phyloP scores from a whole-genome alignment of 78 protist genomes.

The Neovahlkampfia damariscottae region DNA sequence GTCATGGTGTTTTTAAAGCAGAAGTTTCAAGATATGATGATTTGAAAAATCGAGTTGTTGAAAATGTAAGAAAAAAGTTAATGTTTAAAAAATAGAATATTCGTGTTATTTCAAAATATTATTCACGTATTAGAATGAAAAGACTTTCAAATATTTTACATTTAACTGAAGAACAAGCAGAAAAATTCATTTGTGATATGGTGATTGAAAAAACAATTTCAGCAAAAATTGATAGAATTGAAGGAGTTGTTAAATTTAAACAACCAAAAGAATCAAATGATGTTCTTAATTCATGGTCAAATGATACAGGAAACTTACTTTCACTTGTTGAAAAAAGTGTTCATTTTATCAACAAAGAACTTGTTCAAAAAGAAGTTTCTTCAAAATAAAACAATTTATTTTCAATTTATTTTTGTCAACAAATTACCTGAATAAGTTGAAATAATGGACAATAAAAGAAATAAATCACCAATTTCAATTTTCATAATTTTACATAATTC shows the following conservation, averaged over 20 bases:
- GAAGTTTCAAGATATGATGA: not conserved
- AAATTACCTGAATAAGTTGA: no score
- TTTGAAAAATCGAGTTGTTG: conserved; percentile 1
- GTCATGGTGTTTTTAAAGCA: not conserved
- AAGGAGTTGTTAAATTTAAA: not conserved
- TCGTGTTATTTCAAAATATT: conserved; percentile 11
- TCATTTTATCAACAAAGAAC: conserved; percentile 16
- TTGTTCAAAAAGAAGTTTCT: not conserved
- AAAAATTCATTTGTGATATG: conserved; percentile 6
- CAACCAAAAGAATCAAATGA: not conserved
- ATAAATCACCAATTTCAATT: no score
- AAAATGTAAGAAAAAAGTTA: no score
- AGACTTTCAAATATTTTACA: not conserved
- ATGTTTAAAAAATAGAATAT: no score
- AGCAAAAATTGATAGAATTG: conserved; percentile 3
- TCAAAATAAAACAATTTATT: not conserved
- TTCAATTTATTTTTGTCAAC: no score
- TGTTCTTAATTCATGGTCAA: not conserved
- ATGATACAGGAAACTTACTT: not conserved
- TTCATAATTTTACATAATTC: no score
- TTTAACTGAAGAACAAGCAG: not conserved
- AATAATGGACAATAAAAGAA: no score
- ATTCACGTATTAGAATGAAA: not conserved
- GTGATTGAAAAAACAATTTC: conserved; percentile 1
- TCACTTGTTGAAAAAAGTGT: not conserved